phyloP scores from a whole-genome alignment of 2,329 filamentous ascomycete species.

The Colletotrichum lentis region DNA sequence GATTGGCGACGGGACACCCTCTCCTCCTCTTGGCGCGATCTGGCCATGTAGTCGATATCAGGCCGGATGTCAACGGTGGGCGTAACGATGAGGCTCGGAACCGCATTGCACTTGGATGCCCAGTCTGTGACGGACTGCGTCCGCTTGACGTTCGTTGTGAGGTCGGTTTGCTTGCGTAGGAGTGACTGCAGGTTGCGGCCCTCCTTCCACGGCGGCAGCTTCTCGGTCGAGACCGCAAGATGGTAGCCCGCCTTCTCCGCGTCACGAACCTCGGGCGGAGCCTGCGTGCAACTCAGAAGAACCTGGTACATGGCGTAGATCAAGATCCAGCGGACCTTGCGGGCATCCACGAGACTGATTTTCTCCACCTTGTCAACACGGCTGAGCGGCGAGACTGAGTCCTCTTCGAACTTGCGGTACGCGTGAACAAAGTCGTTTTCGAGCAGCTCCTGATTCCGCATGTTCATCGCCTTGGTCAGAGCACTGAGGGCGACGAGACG shows the following conservation, averaged over 20 bases:
- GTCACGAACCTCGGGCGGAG: constrained; percentile 69
- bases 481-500: constrained; percentile 62
- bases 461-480: constrained; percentile 60
- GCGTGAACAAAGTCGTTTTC: constrained; percentile 69
- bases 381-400: constrained; percentile 57
- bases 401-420: constrained; percentile 75
- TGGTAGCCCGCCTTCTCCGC: constrained; percentile 65
- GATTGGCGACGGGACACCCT: constrained; percentile 36
- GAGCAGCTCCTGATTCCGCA: constrained; percentile 47
- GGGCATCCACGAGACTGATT: constrained; percentile 69
- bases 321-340: constrained; percentile 81
- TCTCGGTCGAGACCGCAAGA: constrained; percentile 54
- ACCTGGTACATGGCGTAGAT: constrained; percentile 78
- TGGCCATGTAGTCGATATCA: constrained; percentile 64
- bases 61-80: constrained; percentile 56
- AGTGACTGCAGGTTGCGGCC: constrained; percentile 43
- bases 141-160: constrained; percentile 33
- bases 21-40: constrained; percentile 47
- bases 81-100: constrained; percentile 10
- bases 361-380: constrained; percentile 66
- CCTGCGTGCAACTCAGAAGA: constrained; percentile 69
- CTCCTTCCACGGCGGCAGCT: constrained; percentile 58
- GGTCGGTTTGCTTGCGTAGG: constrained; percentile 44
- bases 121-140: constrained; percentile 36
- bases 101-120: constrained; percentile 10